These are phyloP conservation scores for Raphidocelis subcapitata DNA, from an alignment of 139 green algal species.

Conservation along the genomic window DNA sequence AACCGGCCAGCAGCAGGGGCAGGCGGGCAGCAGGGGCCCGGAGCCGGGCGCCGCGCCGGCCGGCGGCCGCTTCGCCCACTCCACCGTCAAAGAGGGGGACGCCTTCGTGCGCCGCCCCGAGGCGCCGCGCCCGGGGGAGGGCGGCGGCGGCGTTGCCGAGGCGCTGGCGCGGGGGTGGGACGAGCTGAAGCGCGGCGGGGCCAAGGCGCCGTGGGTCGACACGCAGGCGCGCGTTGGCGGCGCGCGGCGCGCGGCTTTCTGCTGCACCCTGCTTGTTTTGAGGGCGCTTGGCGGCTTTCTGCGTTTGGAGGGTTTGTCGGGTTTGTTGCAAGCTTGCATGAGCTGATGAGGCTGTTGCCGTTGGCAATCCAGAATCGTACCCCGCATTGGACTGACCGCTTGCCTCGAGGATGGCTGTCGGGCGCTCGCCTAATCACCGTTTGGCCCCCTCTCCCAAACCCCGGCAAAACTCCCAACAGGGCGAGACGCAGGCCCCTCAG, in stretches of 20 bases:
- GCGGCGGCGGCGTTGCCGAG: too few relatives aligned
- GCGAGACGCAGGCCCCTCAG: slow-evolving; percentile 22
- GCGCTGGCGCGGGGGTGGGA: slow-evolving; percentile 24
- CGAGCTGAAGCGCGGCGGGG: slow-evolving; percentile 26
- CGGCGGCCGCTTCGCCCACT: too few relatives aligned
- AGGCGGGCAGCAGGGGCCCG: too few relatives aligned
- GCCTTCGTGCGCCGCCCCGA: too few relatives aligned
- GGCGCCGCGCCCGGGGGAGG: too few relatives aligned
- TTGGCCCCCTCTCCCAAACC: neutral
- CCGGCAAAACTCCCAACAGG: slow-evolving; percentile 1
- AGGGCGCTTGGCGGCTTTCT: neutral
- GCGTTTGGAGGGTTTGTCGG: neutral
- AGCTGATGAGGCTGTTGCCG: neutral
- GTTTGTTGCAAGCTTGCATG: neutral
- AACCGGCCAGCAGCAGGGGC: too few relatives aligned
- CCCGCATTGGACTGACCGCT: too few relatives aligned
- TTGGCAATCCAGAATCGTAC: neutral
- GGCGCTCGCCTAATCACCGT: neutral
- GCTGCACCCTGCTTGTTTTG: neutral
- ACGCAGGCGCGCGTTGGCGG: slow-evolving; percentile 3
- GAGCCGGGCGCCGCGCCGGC: too few relatives aligned
- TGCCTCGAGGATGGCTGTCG: too few relatives aligned
- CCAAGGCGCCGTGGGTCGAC: slow-evolving; percentile 6
- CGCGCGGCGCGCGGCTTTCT: neutral
- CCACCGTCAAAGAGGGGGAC: too few relatives aligned